phyloP scores from a whole-genome alignment of 2,329 filamentous ascomycete genomes.

The Leptosphaerulina australis region DNA sequence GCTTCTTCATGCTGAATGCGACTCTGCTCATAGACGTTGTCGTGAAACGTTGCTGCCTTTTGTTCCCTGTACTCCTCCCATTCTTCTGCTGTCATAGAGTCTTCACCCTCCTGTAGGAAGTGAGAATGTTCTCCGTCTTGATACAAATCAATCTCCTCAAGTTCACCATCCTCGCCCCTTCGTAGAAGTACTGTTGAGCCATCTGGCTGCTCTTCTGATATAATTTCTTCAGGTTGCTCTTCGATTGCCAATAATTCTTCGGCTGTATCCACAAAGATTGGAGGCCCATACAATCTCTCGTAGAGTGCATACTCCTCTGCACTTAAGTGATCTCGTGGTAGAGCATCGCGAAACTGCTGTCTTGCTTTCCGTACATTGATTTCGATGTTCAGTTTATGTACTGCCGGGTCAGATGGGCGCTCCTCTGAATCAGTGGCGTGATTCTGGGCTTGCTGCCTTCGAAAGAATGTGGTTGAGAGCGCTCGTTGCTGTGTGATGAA shows the following conservation, averaged over 20 bases:
- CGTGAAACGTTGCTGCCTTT: constrained; percentile 41
- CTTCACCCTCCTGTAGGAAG: constrained; percentile 40
- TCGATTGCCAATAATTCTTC: constrained; percentile 52
- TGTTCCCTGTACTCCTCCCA: constrained; percentile 46
- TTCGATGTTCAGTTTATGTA: constrained; percentile 56
- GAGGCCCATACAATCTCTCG: constrained; percentile 79
- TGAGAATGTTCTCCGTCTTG: constrained; percentile 40
- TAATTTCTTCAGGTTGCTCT: constrained; percentile 56
- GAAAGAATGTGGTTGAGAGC: constrained; percentile 28
- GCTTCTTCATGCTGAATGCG: constrained; percentile 52
- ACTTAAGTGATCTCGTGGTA: constrained; percentile 74
- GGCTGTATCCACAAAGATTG: constrained; percentile 67
- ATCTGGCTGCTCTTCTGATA: constrained; percentile 38
- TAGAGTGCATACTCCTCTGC: constrained; percentile 76
- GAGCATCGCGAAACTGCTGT: constrained; percentile 74
- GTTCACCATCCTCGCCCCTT: constrained; percentile 61
- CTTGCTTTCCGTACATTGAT: constrained; percentile 71
- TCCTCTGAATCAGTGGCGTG: not conserved
- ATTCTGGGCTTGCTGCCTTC: constrained; percentile 11
- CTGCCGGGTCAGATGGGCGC: constrained; percentile 9
- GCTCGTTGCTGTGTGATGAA: constrained; percentile 27
- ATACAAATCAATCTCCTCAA: constrained; percentile 64
- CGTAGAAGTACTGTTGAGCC: constrained; percentile 55
- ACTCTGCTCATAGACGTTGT: constrained; percentile 50
- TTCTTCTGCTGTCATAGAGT: constrained; percentile 38